These are phyloP conservation scores for Scenedesmus sp. DNA, from an alignment of 163 green algal genomes.

Conservation along the genomic window DNA sequence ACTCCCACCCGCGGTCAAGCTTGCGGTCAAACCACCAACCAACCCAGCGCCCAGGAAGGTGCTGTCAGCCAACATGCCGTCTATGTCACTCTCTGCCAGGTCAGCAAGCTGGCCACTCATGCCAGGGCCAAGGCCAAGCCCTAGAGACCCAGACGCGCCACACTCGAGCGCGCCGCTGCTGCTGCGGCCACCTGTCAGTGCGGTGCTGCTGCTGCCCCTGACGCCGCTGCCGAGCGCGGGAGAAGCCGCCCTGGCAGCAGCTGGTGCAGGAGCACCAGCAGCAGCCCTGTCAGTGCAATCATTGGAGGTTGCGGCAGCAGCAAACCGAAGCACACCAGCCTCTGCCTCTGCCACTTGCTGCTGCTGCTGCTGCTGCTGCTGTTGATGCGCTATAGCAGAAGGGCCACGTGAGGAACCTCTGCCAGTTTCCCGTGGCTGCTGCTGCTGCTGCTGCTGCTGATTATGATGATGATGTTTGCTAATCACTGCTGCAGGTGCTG, in stretches of 20 bases:
- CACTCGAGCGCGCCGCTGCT: neutral
- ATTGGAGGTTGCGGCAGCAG: neutral
- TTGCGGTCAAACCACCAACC: neutral
- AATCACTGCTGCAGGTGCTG: neutral
- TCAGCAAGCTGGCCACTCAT: neutral
- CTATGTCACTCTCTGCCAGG: neutral
- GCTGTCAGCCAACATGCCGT: neutral
- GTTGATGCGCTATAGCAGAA: neutral
- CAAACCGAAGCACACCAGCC: neutral
- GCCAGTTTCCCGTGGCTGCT: neutral
- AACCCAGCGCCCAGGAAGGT: neutral
- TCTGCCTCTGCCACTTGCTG: no score
- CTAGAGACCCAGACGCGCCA: neutral
- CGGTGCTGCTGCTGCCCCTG: neutral
- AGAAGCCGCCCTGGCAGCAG: neutral
- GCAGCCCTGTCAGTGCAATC: neutral
- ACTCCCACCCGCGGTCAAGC: neutral
- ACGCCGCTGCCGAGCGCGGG: neutral
- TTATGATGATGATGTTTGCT: neutral
- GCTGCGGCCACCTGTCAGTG: neutral
- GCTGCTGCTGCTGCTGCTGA: neutral
- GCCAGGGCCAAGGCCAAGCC: neutral
- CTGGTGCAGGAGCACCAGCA: neutral
- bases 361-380: conserved; percentile 7
- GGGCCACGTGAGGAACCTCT: neutral